phyloP scores from a whole-genome alignment of 2,329 filamentous ascomycete genomes.

The Claviceps sp. region DNA sequence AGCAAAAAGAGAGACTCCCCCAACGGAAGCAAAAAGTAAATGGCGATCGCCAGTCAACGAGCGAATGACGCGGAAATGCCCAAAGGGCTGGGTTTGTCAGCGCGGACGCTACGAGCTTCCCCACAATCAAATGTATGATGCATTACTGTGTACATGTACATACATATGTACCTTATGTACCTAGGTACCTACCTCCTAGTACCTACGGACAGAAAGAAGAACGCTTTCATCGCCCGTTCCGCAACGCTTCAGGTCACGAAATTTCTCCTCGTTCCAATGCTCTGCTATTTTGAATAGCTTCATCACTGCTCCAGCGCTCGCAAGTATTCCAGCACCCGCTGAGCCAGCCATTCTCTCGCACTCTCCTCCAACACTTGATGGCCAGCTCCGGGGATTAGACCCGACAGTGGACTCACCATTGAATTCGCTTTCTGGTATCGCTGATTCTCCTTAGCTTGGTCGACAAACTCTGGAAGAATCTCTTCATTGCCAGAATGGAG shows the following conservation, averaged over 20 bases:
- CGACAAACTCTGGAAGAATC: slow-evolving; percentile 42
- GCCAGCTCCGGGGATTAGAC: slow-evolving; percentile 36
- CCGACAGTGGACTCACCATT: slow-evolving; percentile 36
- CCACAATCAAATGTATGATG: background rate
- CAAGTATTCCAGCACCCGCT: slow-evolving; percentile 34
- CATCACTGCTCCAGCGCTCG: slow-evolving; percentile 10
- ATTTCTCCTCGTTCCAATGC: background rate
- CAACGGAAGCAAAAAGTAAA: background rate
- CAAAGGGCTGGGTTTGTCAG: slow-evolving; percentile 6
- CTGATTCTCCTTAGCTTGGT: slow-evolving; percentile 42
- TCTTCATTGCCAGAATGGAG: slow-evolving; percentile 55
- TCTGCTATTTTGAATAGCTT: background rate
- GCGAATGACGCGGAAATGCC: background rate
- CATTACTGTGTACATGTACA: too few species aligned
- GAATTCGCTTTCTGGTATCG: slow-evolving; percentile 38
- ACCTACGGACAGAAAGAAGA: too few species aligned
- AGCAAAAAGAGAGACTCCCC: background rate
- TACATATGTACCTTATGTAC: too few species aligned
- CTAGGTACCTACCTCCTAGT: too few species aligned
- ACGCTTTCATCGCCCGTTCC: too few species aligned
- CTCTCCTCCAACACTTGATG: slow-evolving; percentile 35
- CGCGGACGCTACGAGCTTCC: slow-evolving; percentile 3
- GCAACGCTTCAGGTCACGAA: background rate
- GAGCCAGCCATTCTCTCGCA: slow-evolving; percentile 35
- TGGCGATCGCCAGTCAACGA: background rate